Evolutionary conservation across 2,329 filamentous ascomycete genomes (phyloP).

Genomic region (Fusarium sp.): DNA sequence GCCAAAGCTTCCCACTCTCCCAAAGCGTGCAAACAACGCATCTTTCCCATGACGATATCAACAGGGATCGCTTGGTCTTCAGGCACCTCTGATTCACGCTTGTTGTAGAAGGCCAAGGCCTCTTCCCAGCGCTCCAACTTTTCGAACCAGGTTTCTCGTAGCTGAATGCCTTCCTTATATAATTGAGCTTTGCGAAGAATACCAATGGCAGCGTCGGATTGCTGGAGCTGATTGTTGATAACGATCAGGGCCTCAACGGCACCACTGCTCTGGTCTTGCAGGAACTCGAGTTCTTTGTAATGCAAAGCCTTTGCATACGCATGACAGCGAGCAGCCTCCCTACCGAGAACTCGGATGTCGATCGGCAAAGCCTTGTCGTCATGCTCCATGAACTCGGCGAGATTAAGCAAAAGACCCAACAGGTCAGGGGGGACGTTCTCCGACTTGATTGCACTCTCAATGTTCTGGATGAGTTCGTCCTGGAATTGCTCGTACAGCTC

Average conservation of each 20-base stretch:
- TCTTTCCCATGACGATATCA: slow-evolving; percentile 99
- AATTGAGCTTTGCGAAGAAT: slow-evolving; percentile 96
- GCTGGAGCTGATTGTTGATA: slow-evolving; percentile 99
- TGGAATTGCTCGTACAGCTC: slow-evolving; percentile 98
- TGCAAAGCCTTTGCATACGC: slow-evolving; percentile 98
- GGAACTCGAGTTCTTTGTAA: slow-evolving; percentile 98
- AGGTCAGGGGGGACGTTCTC: slow-evolving; percentile 97
- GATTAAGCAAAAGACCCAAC: slow-evolving; percentile 91
- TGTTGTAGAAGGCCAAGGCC: slow-evolving; percentile 90
- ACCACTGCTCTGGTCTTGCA: slow-evolving; percentile 95
- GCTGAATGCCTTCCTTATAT: slow-evolving; percentile 92
- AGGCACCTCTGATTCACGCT: slow-evolving; percentile 80
- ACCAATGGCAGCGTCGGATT: slow-evolving; percentile 98
- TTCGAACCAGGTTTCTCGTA: slow-evolving; percentile 99
- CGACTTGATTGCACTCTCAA: slow-evolving; percentile 95
- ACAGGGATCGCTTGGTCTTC: slow-evolving; percentile 75
- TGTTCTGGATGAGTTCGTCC: slow-evolving; percentile 94
- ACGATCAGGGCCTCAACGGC: slow-evolving; percentile 98
- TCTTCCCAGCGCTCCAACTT: slow-evolving; percentile 99
- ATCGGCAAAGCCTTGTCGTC: slow-evolving; percentile 99
- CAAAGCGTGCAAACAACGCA: slow-evolving; percentile 96
- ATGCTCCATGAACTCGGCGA: slow-evolving; percentile 99
- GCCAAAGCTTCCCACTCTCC: slow-evolving; percentile 98
- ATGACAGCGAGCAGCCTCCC: slow-evolving; percentile 96
- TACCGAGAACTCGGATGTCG: slow-evolving; percentile 93